Evolutionary conservation across 768 basidiomycete genomes (phyloP).

Genomic region (Imleria badia): DNA sequence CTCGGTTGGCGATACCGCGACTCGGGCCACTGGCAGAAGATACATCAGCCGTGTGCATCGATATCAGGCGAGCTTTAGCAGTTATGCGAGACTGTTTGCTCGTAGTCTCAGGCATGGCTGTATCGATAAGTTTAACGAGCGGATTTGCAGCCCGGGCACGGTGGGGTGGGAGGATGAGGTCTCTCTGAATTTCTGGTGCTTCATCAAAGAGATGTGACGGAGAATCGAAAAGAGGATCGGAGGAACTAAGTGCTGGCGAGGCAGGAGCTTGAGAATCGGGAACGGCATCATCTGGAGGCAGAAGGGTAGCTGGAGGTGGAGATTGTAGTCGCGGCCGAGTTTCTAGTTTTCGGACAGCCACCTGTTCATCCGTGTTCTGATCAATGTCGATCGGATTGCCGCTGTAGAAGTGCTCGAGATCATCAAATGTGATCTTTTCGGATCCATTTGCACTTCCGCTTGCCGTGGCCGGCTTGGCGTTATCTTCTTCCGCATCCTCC

Average conservation of each 20-base stretch:
- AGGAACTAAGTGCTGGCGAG: constrained; percentile 13
- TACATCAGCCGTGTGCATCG: constrained; percentile 8
- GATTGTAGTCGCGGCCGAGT: constrained; percentile 1
- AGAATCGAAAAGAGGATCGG: constrained; percentile 33
- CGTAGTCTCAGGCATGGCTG: constrained; percentile 23
- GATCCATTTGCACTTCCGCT: constrained; percentile 1
- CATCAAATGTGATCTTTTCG: constrained; percentile 24
- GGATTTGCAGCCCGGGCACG: constrained; percentile 52
- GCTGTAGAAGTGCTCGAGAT: constrained; percentile 31
- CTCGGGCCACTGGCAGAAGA: constrained; percentile 13
- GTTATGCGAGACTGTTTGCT: constrained; percentile 42
- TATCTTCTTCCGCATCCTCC: constrained; percentile 21
- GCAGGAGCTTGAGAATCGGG: constrained; percentile 1
- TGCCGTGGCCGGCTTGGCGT: constrained; percentile 1
- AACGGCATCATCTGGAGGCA: neutral
- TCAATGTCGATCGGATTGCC: constrained; percentile 33
- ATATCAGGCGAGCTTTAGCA: constrained; percentile 48
- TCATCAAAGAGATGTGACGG: constrained; percentile 11
- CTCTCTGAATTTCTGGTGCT: constrained; percentile 5
- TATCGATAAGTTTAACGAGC: constrained; percentile 50
- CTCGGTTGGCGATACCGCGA: constrained; percentile 8
- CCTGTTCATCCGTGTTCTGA: constrained; percentile 20
- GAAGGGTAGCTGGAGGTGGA: neutral
- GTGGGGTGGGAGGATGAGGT: constrained; percentile 35
- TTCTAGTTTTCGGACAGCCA: neutral